Base-by-base conservation (phyloP, 495 filamentous ascomycete species). In the Penicillium steckii region DNA sequence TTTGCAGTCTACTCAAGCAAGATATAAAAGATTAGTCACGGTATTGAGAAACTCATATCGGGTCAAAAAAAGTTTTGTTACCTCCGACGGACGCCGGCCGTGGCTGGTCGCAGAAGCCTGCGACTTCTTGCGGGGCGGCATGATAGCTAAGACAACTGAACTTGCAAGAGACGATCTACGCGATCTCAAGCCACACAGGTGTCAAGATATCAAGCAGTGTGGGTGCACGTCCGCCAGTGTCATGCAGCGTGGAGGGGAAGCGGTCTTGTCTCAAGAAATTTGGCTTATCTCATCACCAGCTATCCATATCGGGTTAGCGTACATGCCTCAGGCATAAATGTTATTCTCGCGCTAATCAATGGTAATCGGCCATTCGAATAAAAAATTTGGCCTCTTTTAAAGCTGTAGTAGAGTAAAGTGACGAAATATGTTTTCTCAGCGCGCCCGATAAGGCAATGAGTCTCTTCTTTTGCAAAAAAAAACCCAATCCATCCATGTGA, bases 101-200 rank as follows among this genome's bases (percentile, higher is more conserved):
- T 61, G 46, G 27, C 50, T 54, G 22, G 59, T 57, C 50, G 61
- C 61, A 49, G 61, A 51, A 40, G 66, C 50, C 53, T 65, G 64
- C 33, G 59, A 52, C 59, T 57, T 64, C 51, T 53, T 67, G 53
- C 64, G 66, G 50, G 64, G 66, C 46, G 66, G 61, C 66, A 69
- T 69, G 21, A 43, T 61, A 19, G 46, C 29, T 49, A 52, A n/a
- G 37, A 32, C 22, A 23, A 41, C 50, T 45, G 21, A 3, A 44
- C 17, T 37, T 27, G 44, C 32, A 24, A 45, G 17, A 35, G 21
- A 6, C 9, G 21, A 15, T 37, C 30, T 38, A 48, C 21, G 4
- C 30, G 25, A 50, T 48, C 46, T 30, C 48, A 60, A 42, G 50
- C 52, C 52, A 57, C 42, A 44, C 46, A 48, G 43, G 38, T 37